These are phyloP conservation scores for Eucalyptus shirleyi DNA, from an alignment of 345 rosid genomes.

Conservation along the genomic window DNA sequence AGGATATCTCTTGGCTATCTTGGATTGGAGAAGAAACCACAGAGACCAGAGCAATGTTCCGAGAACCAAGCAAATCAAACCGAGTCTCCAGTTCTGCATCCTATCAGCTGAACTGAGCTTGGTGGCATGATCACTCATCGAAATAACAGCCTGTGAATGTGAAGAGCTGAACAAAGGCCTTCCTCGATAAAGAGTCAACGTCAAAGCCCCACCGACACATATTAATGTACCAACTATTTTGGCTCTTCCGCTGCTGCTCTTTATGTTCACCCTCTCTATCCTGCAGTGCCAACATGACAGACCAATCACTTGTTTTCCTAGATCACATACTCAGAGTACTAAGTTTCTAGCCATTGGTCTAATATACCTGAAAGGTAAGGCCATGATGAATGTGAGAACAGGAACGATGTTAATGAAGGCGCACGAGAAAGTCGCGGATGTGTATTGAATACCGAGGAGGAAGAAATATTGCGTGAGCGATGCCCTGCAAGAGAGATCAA, in stretches of 20 bases:
- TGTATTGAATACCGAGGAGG: slow-evolving; percentile 56
- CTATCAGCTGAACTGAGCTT: not conserved
- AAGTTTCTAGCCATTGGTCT: not conserved
- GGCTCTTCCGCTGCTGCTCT: slow-evolving; percentile 34
- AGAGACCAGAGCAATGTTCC: slow-evolving; percentile 41
- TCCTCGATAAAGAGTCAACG: slow-evolving; percentile 44
- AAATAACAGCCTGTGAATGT: not conserved
- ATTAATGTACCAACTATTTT: slow-evolving; percentile 39
- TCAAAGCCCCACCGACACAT: slow-evolving; percentile 43
- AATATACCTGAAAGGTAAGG: slow-evolving; percentile 44
- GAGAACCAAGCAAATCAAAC: slow-evolving; percentile 23
- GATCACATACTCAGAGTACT: not conserved
- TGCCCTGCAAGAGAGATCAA: slow-evolving; percentile 22
- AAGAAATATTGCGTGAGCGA: slow-evolving; percentile 58
- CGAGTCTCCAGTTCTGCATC: slow-evolving; percentile 30
- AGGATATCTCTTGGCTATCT: slow-evolving; percentile 26
- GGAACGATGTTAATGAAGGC: slow-evolving; percentile 58
- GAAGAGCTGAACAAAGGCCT: slow-evolving; percentile 9
- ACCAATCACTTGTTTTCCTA: not conserved
- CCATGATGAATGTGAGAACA: slow-evolving; percentile 49
- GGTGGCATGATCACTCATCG: not conserved
- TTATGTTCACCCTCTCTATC: slow-evolving; percentile 35
- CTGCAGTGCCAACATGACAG: slow-evolving; percentile 2
- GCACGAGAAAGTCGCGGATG: slow-evolving; percentile 55
- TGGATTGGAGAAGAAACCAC: slow-evolving; percentile 52